These are phyloP conservation scores for Escallonia rubra DNA, from an alignment of 129 eudicot species.

Conservation along the genomic window DNA sequence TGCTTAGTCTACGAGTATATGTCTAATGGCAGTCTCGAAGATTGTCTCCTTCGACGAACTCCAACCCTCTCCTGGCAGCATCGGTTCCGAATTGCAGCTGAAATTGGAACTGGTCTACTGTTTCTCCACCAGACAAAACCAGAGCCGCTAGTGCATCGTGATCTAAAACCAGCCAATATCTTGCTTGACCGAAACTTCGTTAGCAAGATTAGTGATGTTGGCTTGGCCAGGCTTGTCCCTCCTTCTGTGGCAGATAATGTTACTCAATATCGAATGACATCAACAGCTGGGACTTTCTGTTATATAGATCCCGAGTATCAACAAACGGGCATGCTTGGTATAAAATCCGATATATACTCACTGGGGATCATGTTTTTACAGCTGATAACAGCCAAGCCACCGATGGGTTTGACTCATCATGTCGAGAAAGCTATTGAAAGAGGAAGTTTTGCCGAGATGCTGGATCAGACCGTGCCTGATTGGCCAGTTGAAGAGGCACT, in stretches of 20 bases:
- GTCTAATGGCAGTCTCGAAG: constrained; percentile 68
- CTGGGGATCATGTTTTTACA: constrained; percentile 56
- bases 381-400: constrained; percentile 49
- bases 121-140: constrained; percentile 76
- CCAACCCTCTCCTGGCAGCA: constrained; percentile 54
- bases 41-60: constrained; percentile 44
- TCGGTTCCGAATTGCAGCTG: constrained; percentile 62
- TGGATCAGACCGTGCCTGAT: constrained; percentile 38
- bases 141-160: constrained; percentile 69
- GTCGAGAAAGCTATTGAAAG: constrained; percentile 34
- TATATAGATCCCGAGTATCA: constrained; percentile 65
- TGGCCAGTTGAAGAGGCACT: constrained; percentile 54
- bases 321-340: constrained; percentile 57
- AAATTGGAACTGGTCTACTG: constrained; percentile 55
- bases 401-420: constrained; percentile 53
- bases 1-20: constrained; percentile 62
- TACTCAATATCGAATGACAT: constrained; percentile 50
- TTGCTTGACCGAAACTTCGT: constrained; percentile 47
- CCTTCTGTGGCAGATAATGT: constrained; percentile 38
- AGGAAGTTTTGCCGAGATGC: constrained; percentile 36
- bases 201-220: constrained; percentile 63
- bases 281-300: constrained; percentile 65
- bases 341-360: constrained; percentile 54
- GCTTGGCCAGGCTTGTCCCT: constrained; percentile 58
- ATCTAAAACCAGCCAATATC: constrained; percentile 64